Evolutionary conservation across 768 basidiomycete species (phyloP), one percentile per base, ranked within the genome.

Genomic region (Xanthoconium purpureum): DNA sequence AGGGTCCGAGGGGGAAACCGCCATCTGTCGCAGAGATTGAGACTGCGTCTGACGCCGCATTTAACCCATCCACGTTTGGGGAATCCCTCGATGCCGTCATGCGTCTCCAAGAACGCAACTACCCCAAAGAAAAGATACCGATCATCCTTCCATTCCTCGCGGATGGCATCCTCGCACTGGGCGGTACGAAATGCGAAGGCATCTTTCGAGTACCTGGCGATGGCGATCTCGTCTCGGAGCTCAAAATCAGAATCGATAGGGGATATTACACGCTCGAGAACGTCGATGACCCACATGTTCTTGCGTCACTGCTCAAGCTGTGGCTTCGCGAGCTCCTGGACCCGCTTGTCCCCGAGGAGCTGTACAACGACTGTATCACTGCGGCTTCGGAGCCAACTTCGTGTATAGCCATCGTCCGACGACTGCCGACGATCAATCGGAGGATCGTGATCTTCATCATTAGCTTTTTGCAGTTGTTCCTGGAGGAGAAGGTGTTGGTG

Each of bases 201-300:
- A 94, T 96, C 54, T 98, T 96, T 74, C 87, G 94, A 44, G 84
- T 96, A 6, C 91, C 94, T 14, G 95, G 95, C 0, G 94, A 98
- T 69, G 81, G 81, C 18, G 95, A 98, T 70, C 81, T 85, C 6
- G 90, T 98, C 42, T 88, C 91, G 1, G 88, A 91, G 49, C 80
- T 98, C 62, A 94, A 92, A 71, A 79, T 92, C 33, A 85, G 92
- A 54, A 93, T 98, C 54, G 93, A 96, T 69, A 82, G 87, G 62
- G 94, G 93, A 3, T 89, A 93, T 64, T 95, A 96, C 73, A 93
- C 88, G 40, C 78, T 94, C 58, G 91, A 95, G 58, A 87, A 87
- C 35, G 84, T 96, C 43, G 90, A 94, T 59, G 94, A 97, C 66
- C 91, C 94, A 0, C 88, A 94, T 64, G 87, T 95, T 47, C 84